These are phyloP conservation scores for Pichia thaimueangensis DNA, from an alignment of 805 yeast genomes.

Conservation along the genomic window DNA sequence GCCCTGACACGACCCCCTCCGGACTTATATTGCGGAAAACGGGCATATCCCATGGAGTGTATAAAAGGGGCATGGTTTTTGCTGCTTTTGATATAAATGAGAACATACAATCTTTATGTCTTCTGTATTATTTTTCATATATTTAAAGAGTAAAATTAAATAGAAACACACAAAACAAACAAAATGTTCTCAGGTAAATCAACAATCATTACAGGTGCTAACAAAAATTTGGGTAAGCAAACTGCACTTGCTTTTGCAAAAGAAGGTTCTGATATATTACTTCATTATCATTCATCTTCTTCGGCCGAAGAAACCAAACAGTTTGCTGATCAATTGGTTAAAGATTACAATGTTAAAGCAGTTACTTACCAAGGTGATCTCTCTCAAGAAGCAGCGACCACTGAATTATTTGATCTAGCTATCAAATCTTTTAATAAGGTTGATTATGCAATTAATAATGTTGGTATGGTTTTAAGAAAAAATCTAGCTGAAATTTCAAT, in stretches of 20 bases:
- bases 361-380: slow-evolving; percentile 38
- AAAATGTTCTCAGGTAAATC: slow-evolving; percentile 13
- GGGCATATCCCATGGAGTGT: too few relatives aligned
- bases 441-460: slow-evolving; percentile 62
- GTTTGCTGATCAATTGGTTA: slow-evolving; percentile 33
- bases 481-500: slow-evolving; percentile 46
- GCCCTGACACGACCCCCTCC: slow-evolving; percentile 6
- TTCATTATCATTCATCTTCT: slow-evolving; percentile 47
- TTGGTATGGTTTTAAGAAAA: slow-evolving; percentile 62
- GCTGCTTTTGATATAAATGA: too few relatives aligned
- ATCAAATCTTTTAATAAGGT: slow-evolving; percentile 40
- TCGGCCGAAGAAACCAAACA: slow-evolving; percentile 33
- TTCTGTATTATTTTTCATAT: too few relatives aligned
- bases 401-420: slow-evolving; percentile 41
- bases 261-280: slow-evolving; percentile 45
- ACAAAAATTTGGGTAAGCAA: slow-evolving; percentile 18
- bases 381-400: slow-evolving; percentile 35
- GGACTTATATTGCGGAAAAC: too few relatives aligned
- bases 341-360: slow-evolving; percentile 36
- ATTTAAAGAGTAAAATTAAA: too few relatives aligned
- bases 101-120: too few relatives aligned
- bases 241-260: slow-evolving; percentile 45
- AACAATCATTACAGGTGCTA: slow-evolving; percentile 18
- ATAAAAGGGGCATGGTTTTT: too few relatives aligned
- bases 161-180: too few relatives aligned